A percentile compares a stretch with the other conserved stretches of the same genome.
Conservation (phyloP, 176 grass and related monocot genomes). For the Olyra latifolia region DNA sequence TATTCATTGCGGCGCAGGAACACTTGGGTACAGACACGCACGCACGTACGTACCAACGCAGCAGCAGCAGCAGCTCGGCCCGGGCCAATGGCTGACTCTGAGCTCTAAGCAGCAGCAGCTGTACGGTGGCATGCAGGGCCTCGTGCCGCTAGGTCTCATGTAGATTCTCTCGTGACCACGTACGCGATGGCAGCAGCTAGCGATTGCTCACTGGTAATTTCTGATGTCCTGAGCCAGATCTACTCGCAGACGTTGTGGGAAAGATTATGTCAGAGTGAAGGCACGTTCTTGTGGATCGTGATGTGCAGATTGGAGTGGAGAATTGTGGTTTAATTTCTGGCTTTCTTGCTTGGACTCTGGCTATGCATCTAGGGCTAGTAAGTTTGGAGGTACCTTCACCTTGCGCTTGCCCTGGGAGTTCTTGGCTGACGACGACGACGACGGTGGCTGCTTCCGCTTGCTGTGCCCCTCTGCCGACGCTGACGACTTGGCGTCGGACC, state of each 20-base stretch:
- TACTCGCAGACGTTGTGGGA: not conserved
- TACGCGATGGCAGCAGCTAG: not conserved
- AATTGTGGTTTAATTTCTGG: not conserved
- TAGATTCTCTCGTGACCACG: constrained; percentile 2
- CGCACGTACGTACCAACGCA: not conserved
- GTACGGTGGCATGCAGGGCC: not conserved
- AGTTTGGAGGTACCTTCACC: constrained; percentile 52
- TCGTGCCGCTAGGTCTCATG: not conserved
- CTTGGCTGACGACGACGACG: constrained; percentile 35
- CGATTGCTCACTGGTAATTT: not conserved
- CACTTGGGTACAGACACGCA: not conserved
- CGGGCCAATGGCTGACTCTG: not conserved
- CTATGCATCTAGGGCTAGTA: constrained; percentile 26
- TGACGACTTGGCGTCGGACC: constrained; percentile 48
- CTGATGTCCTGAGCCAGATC: not conserved
- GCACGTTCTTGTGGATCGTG: not conserved
- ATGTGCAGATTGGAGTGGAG: not conserved
- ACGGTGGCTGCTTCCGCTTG: constrained; percentile 39
- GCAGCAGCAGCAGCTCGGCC: not conserved
- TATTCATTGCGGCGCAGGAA: constrained; percentile 36
- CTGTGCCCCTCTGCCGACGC: constrained; percentile 44
- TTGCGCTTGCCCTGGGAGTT: constrained; percentile 68
- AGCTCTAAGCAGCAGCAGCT: not conserved
- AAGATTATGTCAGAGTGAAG: constrained; percentile 26
- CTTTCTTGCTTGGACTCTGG: not conserved